Percentiles rank a stretch among this genome's conserved stretches.
phyloP scores from a whole-genome alignment of 2,329 filamentous ascomycete genomes.

The Diplodia corticola region DNA sequence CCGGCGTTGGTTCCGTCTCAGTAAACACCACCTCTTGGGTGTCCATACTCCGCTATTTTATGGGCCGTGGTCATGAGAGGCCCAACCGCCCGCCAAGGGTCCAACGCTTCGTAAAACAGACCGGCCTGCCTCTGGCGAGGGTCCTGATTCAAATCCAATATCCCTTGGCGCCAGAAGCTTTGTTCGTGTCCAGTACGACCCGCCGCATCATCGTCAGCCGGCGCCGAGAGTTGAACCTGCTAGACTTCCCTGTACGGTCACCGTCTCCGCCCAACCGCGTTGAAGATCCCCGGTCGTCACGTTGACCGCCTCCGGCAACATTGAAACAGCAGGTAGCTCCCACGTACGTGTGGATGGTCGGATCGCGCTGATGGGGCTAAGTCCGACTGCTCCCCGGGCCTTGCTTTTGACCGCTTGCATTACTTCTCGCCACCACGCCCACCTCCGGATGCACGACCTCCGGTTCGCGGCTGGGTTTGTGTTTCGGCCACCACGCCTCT shows the following conservation, averaged over 20 bases:
- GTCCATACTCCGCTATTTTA: conserved; percentile 20
- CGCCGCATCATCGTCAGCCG: conserved; percentile 5
- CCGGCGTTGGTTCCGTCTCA: conserved; percentile 19
- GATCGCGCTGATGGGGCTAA: conserved; percentile 14
- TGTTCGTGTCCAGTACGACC: conserved; percentile 10
- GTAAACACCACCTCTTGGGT: conserved; percentile 20
- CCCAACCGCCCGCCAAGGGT: conserved; percentile 7
- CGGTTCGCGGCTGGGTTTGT: conserved; percentile 19
- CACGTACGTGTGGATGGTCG: conserved; percentile 6
- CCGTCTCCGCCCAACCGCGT: background rate
- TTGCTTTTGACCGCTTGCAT: conserved; percentile 21
- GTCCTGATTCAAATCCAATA: conserved; percentile 19
- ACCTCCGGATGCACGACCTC: conserved; percentile 19
- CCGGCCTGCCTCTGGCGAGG: conserved; percentile 7
- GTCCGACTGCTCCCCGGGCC: conserved; percentile 5
- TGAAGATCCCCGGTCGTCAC: conserved; percentile 3
- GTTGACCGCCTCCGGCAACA: conserved; percentile 9
- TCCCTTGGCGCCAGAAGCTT: conserved; percentile 9
- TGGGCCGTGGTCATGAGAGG: conserved; percentile 19
- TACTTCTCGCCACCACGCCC: conserved; percentile 14
- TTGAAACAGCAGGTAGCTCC: conserved; percentile 17
- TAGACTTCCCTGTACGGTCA: conserved; percentile 2
- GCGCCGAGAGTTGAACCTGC: conserved; percentile 1
- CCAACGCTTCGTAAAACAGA: conserved; percentile 13
- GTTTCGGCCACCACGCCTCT: conserved; percentile 18